phyloP scores from a whole-genome alignment of 176 grass and related monocot species.

The Eragrostis curvula region DNA sequence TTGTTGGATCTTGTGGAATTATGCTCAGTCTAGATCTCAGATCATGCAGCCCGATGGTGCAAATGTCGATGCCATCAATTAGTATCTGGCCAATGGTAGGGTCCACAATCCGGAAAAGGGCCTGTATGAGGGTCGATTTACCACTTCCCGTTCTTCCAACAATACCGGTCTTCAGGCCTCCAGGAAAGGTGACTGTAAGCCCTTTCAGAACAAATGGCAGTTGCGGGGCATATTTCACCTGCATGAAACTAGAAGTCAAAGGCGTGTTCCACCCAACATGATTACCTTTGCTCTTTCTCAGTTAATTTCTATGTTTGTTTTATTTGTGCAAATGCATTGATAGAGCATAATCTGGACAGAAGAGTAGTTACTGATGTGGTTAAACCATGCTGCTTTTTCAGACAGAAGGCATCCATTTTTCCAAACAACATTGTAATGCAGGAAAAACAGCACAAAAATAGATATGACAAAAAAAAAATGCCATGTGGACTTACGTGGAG shows the following conservation, averaged over 20 bases:
- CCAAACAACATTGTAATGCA: background rate
- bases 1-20: slow-evolving; percentile 91
- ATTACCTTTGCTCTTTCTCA: background rate
- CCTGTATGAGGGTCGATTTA: slow-evolving; percentile 53
- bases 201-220: slow-evolving; percentile 84
- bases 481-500: slow-evolving; percentile 65
- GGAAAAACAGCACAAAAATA: background rate
- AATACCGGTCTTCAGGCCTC: slow-evolving; percentile 86
- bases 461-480: background rate
- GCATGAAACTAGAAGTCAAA: slow-evolving; percentile 27
- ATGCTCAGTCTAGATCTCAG: slow-evolving; percentile 85
- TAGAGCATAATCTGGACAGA: background rate
- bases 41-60: slow-evolving; percentile 88
- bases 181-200: slow-evolving; percentile 66
- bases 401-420: background rate
- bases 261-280: background rate
- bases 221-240: slow-evolving; percentile 76
- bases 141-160: slow-evolving; percentile 95
- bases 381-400: slow-evolving; percentile 6
- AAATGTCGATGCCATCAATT: slow-evolving; percentile 75
- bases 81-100: slow-evolving; percentile 73
- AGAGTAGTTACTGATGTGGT: background rate
- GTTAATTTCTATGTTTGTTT: background rate
- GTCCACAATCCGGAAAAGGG: slow-evolving; percentile 83
- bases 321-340: background rate